Conservation (phyloP, 2,329 filamentous ascomycete species). For the Acrodontium crateriforme region DNA sequence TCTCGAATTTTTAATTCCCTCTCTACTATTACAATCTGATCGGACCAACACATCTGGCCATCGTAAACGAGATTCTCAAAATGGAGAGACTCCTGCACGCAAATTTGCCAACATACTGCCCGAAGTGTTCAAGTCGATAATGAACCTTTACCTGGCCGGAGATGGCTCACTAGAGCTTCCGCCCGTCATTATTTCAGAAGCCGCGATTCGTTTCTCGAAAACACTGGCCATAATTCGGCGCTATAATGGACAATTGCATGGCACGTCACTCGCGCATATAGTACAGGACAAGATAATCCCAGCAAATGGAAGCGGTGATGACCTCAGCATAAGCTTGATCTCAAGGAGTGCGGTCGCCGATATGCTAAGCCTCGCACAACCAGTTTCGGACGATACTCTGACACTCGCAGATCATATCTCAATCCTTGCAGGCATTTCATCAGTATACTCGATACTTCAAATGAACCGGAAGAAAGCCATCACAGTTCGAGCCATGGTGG, state of each 20-base stretch:
- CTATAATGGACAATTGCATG: constrained; percentile 48
- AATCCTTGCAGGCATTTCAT: constrained; percentile 72
- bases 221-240: constrained; percentile 54
- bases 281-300: not conserved
- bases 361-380: constrained; percentile 10
- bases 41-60: constrained; percentile 10
- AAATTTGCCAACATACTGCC: constrained; percentile 48
- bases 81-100: not conserved
- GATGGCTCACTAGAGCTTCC: constrained; percentile 52
- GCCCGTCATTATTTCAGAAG: constrained; percentile 57
- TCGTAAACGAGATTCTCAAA: constrained; percentile 11
- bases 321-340: constrained; percentile 11
- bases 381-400: constrained; percentile 16
- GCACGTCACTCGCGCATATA: constrained; percentile 36
- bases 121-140: constrained; percentile 60
- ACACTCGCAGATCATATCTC: constrained; percentile 38
- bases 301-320: not conserved
- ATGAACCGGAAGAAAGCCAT: constrained; percentile 83
- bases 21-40: constrained; percentile 18
- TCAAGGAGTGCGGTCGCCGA: constrained; percentile 15
- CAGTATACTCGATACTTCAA: constrained; percentile 67
- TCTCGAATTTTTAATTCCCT: constrained; percentile 60
- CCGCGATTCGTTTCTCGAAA: constrained; percentile 58
- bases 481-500: constrained; percentile 72
- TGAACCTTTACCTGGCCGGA: constrained; percentile 55